These are phyloP conservation scores for Botrytis fragariae DNA, from an alignment of 2,329 filamentous ascomycete species.

Conservation along the genomic window DNA sequence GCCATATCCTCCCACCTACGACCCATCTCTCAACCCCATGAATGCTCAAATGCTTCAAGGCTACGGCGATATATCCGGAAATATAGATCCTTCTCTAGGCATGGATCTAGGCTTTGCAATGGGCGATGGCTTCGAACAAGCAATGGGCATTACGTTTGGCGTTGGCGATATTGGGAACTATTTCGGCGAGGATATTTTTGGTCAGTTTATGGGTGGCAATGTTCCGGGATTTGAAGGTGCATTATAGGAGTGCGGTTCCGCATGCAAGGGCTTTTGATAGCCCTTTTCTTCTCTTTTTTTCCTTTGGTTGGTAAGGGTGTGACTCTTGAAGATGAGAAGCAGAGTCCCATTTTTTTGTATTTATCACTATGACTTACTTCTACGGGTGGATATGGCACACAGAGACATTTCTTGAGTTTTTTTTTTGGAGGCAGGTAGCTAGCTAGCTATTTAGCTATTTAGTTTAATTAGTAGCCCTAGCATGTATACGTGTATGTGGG, in stretches of 20 bases:
- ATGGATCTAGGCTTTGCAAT: slow-evolving; percentile 34
- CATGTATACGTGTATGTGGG: not conserved
- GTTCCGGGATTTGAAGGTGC: slow-evolving; percentile 27
- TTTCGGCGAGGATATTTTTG: slow-evolving; percentile 36
- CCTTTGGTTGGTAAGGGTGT: not conserved
- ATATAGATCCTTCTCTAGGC: slow-evolving; percentile 36
- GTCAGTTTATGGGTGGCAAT: slow-evolving; percentile 25
- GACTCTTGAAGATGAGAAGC: not conserved
- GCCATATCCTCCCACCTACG: slow-evolving; percentile 24
- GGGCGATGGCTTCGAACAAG: slow-evolving; percentile 39
- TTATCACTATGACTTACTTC: not conserved
- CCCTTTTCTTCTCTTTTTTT: not conserved
- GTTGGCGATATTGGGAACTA: slow-evolving; percentile 36
- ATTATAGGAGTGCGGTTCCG: not conserved
- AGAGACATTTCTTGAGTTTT: not conserved
- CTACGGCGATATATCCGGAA: slow-evolving; percentile 23
- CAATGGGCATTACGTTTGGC: slow-evolving; percentile 37
- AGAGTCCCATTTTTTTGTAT: not conserved
- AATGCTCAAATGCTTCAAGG: slow-evolving; percentile 25
- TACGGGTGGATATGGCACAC: not conserved
- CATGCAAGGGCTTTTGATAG: not conserved
- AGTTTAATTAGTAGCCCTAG: not conserved
- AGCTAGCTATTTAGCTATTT: not conserved
- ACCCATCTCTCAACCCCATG: slow-evolving; percentile 23
- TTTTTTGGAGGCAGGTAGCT: not conserved